A percentile compares a stretch with the other conserved stretches of the same genome.
These are phyloP conservation scores for Suillus sp. DNA, from an alignment of 768 basidiomycete genomes.

Conservation along the genomic window DNA sequence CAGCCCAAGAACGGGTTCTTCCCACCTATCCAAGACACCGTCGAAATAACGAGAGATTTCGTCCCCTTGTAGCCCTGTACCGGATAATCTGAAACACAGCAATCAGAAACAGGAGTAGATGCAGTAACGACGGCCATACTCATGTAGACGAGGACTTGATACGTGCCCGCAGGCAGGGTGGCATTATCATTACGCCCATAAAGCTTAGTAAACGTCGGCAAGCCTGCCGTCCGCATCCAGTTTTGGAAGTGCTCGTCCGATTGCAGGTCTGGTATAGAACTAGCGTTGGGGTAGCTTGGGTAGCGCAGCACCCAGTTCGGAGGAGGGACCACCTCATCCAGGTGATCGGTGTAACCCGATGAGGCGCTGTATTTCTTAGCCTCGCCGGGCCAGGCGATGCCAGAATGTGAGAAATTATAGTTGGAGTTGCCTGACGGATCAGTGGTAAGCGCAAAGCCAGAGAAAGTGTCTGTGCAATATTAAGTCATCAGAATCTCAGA, in stretches of 20 bases:
- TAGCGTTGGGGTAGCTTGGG: constrained; percentile 70
- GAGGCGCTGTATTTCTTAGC: constrained; percentile 80
- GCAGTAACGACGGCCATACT: constrained; percentile 55
- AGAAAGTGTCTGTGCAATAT: constrained; percentile 69
- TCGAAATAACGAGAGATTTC: constrained; percentile 95
- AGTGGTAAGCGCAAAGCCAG: constrained; percentile 51
- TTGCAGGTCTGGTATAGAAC: constrained; percentile 72
- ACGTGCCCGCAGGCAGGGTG: constrained; percentile 69
- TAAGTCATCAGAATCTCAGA: background rate
- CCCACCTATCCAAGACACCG: constrained; percentile 98
- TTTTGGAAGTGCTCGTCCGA: constrained; percentile 94
- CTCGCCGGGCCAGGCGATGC: constrained; percentile 97
- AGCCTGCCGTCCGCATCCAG: constrained; percentile 98
- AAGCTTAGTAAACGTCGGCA: constrained; percentile 96
- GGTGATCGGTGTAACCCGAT: constrained; percentile 51
- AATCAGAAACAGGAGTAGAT: constrained; percentile 3
- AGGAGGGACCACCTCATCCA: constrained; percentile 80
- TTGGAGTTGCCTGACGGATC: constrained; percentile 43
- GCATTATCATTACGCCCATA: constrained; percentile 89
- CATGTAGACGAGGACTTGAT: constrained; percentile 73
- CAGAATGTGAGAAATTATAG: constrained; percentile 74
- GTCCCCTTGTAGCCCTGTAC: constrained; percentile 90
- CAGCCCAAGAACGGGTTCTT: constrained; percentile 98
- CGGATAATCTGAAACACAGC: constrained; percentile 73
- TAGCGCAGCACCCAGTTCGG: constrained; percentile 85